Conservation (phyloP, 2,329 filamentous ascomycete species). For the Lasiodiplodia hormozganensis region DNA sequence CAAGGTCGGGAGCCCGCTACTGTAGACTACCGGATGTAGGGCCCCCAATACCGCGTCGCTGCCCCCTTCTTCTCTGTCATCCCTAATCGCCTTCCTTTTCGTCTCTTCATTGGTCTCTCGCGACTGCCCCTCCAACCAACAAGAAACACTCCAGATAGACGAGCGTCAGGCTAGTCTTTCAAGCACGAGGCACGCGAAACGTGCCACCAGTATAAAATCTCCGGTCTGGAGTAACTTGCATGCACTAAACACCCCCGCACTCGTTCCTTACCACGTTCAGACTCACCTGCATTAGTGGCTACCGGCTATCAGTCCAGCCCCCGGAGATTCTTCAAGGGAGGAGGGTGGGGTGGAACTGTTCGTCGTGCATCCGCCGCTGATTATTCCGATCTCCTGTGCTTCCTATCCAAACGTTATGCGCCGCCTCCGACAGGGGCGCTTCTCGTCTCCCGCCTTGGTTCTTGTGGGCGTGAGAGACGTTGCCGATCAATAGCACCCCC, state of each 20-base stretch:
- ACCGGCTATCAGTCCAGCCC: neutral
- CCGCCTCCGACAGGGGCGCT: neutral
- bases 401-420: neutral
- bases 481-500: neutral
- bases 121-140: neutral
- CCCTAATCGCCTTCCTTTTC: neutral
- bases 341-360: neutral
- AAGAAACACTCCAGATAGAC: neutral
- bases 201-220: neutral
- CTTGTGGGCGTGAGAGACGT: neutral
- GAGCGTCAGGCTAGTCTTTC: too few species aligned
- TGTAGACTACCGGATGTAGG: slow-evolving; percentile 1
- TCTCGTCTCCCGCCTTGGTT: neutral
- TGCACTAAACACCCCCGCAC: neutral
- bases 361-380: neutral
- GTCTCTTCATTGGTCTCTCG: neutral
- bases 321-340: neutral
- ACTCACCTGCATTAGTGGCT: slow-evolving; percentile 14
- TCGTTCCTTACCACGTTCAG: neutral
- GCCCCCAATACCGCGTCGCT: neutral
- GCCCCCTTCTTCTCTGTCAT: neutral
- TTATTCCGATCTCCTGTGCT: neutral
- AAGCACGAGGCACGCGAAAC: neutral
- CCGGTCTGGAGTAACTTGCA: neutral
- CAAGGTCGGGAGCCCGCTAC: neutral